These are phyloP conservation scores for Alternaria burnsii DNA, from an alignment of 2,329 filamentous ascomycete species.

Conservation along the genomic window DNA sequence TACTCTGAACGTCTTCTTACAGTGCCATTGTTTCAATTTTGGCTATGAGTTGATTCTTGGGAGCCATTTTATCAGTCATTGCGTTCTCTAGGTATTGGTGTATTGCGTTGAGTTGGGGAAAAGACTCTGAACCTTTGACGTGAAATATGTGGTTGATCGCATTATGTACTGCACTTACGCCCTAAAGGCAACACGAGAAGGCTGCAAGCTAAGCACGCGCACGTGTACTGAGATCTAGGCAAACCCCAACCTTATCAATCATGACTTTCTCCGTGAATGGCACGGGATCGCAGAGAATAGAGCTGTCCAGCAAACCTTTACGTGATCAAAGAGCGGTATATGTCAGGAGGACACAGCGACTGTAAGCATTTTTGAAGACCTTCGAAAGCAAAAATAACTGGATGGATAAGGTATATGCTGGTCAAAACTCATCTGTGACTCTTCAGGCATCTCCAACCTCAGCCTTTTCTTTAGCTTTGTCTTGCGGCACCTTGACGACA, in stretches of 20 bases:
- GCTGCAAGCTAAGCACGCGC: background rate
- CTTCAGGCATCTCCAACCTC: background rate
- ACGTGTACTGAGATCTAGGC: background rate
- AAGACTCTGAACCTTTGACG: fast-evolving
- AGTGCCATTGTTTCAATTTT: background rate
- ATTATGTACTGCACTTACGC: background rate
- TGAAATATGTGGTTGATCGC: background rate
- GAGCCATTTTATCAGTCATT: background rate
- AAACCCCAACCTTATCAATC: background rate
- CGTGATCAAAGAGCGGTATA: background rate
- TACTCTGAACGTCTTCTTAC: background rate
- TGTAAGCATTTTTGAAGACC: background rate
- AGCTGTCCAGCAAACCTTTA: too few relatives aligned
- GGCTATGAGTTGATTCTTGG: background rate
- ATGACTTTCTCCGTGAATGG: too few relatives aligned
- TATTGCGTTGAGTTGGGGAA: background rate
- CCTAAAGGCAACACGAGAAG: background rate
- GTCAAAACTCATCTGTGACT: background rate
- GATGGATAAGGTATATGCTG: background rate
- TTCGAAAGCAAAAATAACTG: background rate
- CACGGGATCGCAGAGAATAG: too few relatives aligned
- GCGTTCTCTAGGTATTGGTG: background rate
- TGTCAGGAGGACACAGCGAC: background rate
- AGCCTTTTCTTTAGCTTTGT: slow-evolving; percentile 27
- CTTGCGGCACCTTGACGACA: slow-evolving; percentile 53